Evolutionary conservation across 345 rosid genomes (phyloP), one percentile per base, ranked within the genome.

Genomic region (Laguncularia racemosa): DNA sequence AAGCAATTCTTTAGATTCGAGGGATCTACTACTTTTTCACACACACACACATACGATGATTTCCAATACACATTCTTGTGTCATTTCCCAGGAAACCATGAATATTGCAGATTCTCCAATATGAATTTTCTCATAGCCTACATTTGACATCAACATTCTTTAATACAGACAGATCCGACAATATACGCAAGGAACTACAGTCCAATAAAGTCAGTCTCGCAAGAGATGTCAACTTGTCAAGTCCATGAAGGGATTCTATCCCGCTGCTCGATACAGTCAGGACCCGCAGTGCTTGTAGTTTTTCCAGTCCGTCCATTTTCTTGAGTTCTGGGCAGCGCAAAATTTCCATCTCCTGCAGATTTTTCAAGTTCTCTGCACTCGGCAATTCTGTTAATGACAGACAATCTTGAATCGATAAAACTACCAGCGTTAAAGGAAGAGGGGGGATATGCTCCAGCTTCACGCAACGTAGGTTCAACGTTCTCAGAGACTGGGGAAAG

Each of bases 331-430:
- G 19, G 43, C 43, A 55, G 20, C 17, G 46, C 12, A 26, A 14
- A 19, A 55, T 13, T 13, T 55, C 19, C 13, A 55, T 26, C 43
- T 55, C 58, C 58, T 55, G 43, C 58, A 55, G 13, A 38, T 44
- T 45, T 38, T 28, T 14, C 58, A 55, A 28, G 7, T 16, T 20
- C 12, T 19, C 19, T n/a, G 33, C 13, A 16, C 18, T n/a, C 11
- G 18, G 14, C 33, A 4, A 4, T 20, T 55, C 40, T 9, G 9
- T 12, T 46, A 55, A 33, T 13, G 58, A 55, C 46, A 17, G 17
- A 19, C 58, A 55, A 19, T 55, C 19, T 38, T 33, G 46, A 14
- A 55, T 20, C 13, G 46, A 15, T 28, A 55, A 6, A 55, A 17
- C 43, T 8, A 55, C 46, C 58, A 55, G 17, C 12, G 58, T 33